Evolutionary conservation across 495 filamentous ascomycete species (phyloP).

Genomic region (Aspergillus bertholletiae): DNA sequence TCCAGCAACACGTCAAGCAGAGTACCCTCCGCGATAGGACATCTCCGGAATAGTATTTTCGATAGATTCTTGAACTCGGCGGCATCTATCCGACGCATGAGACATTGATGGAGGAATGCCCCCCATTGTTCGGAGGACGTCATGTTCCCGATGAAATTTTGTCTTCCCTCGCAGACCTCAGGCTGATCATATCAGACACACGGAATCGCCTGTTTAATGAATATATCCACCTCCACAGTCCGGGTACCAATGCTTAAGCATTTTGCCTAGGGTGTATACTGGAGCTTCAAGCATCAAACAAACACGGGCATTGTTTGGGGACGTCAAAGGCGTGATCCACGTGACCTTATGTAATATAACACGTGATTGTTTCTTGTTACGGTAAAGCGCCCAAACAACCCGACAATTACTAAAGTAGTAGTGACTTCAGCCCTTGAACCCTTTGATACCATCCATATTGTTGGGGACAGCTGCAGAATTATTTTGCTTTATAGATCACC

Average conservation of each 20-base stretch:
- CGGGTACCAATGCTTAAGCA: slow-evolving; percentile 11
- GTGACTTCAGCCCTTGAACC: too few relatives aligned
- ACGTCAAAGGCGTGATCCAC: not conserved
- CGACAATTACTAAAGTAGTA: too few relatives aligned
- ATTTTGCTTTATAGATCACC: too few relatives aligned
- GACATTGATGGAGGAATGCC: slow-evolving; percentile 40
- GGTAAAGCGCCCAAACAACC: not conserved
- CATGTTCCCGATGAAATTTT: slow-evolving; percentile 13
- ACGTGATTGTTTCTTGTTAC: not conserved
- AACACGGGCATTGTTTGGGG: slow-evolving; percentile 5
- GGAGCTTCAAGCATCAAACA: not conserved
- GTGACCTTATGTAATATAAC: slow-evolving; percentile 1
- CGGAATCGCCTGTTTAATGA: not conserved
- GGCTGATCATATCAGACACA: slow-evolving; percentile 10
- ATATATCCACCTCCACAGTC: slow-evolving; percentile 2
- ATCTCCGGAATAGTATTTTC: slow-evolving; percentile 28
- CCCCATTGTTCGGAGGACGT: slow-evolving; percentile 38
- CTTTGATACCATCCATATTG: too few relatives aligned
- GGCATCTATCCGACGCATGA: slow-evolving; percentile 41
- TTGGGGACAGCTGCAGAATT: not conserved
- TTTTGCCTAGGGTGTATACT: slow-evolving; percentile 4
- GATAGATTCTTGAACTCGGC: slow-evolving; percentile 39
- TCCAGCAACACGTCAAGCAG: slow-evolving; percentile 60
- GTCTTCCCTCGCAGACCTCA: not conserved
- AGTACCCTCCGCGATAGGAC: slow-evolving; percentile 29